A percentile compares a stretch with the other conserved stretches of the same genome.
Evolutionary conservation across 495 filamentous ascomycete species (phyloP).

Genomic region (Echria macrotheca): DNA sequence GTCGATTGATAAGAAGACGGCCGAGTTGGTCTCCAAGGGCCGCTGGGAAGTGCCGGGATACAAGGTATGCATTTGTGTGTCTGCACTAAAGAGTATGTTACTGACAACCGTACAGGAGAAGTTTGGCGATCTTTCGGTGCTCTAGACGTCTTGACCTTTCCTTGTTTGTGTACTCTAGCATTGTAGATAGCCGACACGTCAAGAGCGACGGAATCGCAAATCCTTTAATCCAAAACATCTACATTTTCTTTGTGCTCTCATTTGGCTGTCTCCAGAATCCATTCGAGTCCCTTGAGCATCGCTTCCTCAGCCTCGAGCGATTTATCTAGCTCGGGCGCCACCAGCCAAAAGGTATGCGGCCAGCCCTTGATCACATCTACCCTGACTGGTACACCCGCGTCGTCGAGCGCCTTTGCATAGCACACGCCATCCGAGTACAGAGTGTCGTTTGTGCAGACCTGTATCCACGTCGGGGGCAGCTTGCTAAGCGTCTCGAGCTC

Average conservation of each 20-base stretch:
- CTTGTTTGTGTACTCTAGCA: slow-evolving; percentile 55
- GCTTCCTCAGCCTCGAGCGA: slow-evolving; percentile 31
- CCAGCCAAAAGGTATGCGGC: slow-evolving; percentile 36
- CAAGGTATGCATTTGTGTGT: slow-evolving; percentile 62
- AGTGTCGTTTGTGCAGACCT: slow-evolving; percentile 31
- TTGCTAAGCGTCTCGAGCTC: slow-evolving; percentile 2
- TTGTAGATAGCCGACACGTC: slow-evolving; percentile 45
- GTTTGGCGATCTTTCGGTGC: slow-evolving; percentile 90
- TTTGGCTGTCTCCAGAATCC: slow-evolving; percentile 11
- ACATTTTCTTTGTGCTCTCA: background rate
- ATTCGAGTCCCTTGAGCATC: slow-evolving; percentile 39
- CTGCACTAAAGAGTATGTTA: background rate
- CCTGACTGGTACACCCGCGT: slow-evolving; percentile 22
- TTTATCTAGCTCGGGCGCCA: slow-evolving; percentile 21
- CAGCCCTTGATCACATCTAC: slow-evolving; percentile 27
- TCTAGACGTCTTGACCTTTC: slow-evolving; percentile 53
- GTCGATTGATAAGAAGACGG: slow-evolving; percentile 91
- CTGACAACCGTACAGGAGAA: slow-evolving; percentile 63
- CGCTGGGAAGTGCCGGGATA: slow-evolving; percentile 97
- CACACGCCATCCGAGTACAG: slow-evolving; percentile 32
- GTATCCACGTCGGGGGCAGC: slow-evolving; percentile 28
- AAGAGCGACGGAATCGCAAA: slow-evolving; percentile 25
- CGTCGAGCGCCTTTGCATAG: slow-evolving; percentile 28
- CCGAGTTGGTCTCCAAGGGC: slow-evolving; percentile 89
- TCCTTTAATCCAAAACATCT: background rate